Base-by-base conservation (phyloP, 2,329 filamentous ascomycete species). In the Stagonosporopsis cucurbitacearum region DNA sequence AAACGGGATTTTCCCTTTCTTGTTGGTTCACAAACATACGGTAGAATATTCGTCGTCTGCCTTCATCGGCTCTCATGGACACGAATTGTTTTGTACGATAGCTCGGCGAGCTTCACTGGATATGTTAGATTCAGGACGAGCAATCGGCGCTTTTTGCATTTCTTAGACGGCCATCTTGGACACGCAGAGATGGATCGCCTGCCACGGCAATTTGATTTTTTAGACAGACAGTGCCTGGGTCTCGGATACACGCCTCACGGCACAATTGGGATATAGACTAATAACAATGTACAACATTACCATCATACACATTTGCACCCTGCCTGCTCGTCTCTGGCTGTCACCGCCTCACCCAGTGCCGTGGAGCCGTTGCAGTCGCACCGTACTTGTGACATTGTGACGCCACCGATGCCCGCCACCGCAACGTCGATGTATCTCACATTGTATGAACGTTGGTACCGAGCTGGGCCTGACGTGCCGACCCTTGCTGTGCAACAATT, bases 261-360 rank as follows among this genome's bases (percentile, higher is more conserved):
- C 73, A 70, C 63, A 44, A 58, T 61, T 64, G 66, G 65, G 60
- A 59, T 63, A 71, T 73, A 74, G 69, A 72, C 67, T 75, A 75
- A 74, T 75, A 60, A 52, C 63, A 70, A 69, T 70, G 58, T 62
- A 68, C 64, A 66, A 66, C 55, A 67, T 65, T 61, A 54, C 39
- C 54, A 54, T 47, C 25, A 32, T 45, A 42, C 42, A 11, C 36
- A 23, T n/a, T 20, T 32, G 15, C 23, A 37, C 48, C 30, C 47
- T 59, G 44, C 30, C 47, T 59, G 44, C 40, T 61, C 36, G 11
- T 17, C 54, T 54, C 40, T 42, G 52, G 44, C 30, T 41, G 54
- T 64, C 55, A 57, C 44, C 22, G 40, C 62, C 37, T 61, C 54
- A 42, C 47, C 57, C 59, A 51, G 28, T 42, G 49, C 39, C 32